Base-by-base conservation (phyloP, 2,329 filamentous ascomycete genomes). In the Tolypocladium endophyticum region DNA sequence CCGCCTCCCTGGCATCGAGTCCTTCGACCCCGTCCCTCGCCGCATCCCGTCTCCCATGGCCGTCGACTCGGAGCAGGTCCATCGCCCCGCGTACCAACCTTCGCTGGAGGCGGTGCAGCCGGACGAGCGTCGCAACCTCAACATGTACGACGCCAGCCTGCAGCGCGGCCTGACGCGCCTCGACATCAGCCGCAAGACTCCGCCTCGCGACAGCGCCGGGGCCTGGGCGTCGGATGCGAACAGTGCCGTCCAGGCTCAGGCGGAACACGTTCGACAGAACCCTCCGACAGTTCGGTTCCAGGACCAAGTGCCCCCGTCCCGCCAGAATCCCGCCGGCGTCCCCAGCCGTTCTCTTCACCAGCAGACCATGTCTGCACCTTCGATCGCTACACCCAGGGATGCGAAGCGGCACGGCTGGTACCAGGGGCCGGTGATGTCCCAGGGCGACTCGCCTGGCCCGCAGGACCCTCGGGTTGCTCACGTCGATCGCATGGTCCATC, bases 1-100 rank as follows among this genome's bases (percentile, higher is more conserved):
- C 18, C 85, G 90, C 45, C 80, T 97, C 18, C 92, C 92, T 0
- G 92, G 92, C 18, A 97, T 97, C 64, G 91, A 96, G 71, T 95
- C 90, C 20, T 96, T 97, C 67, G 91, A 93, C 68, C 87, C 90
- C 59, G 78, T 89, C 30, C 87, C 85, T 33, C 82, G 83, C 60
- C 82, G 87, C 55, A 81, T 82, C 58, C 79, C 84, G 2, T 92
- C 89, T 58, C 89, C 91, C 0, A 92, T 94, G 89, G 83, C 88
- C 68, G 75, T 92, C 12, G 90, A 96, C 65, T 67, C 75, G 39
- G 71, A 82, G 66, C 58, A 74, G 62, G 39, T 74, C 61, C 65
- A 74, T 70, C 71, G 72, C n/a, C 64, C 66, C 2, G 41, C 61
- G 9, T 69, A 69, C 33, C 69, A 68, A 33, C 66, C 66, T 3